Conservation (phyloP, 352 stramenopile genomes). For the Aphanomyces astaci region DNA sequence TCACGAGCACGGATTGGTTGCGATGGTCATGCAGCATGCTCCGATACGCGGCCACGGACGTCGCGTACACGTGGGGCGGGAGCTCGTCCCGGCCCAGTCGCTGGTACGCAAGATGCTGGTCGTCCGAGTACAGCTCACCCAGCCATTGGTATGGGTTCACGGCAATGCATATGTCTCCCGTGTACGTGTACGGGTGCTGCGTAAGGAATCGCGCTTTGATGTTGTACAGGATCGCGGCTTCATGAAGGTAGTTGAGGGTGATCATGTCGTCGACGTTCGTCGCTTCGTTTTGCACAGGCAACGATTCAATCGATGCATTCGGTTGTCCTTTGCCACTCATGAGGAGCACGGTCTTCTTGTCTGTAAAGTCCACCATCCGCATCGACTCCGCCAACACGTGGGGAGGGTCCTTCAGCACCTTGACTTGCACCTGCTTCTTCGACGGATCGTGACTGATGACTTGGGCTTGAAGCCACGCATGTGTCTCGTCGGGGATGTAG, state of each 20-base stretch:
- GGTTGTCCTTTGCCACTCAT: constrained; percentile 12
- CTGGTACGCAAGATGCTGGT: constrained; percentile 68
- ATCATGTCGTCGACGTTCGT: constrained; percentile 77
- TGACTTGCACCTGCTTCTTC: constrained; percentile 7
- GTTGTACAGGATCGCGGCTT: constrained; percentile 87
- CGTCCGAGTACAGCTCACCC: constrained; percentile 75
- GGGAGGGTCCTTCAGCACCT: not conserved
- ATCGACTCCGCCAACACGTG: not conserved
- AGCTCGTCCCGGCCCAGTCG: constrained; percentile 63
- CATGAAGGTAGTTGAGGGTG: constrained; percentile 84
- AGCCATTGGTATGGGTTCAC: constrained; percentile 96
- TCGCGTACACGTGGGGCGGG: constrained; percentile 68
- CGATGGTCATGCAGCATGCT: constrained; percentile 53
- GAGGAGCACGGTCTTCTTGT: not conserved
- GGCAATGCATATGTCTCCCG: constrained; percentile 95
- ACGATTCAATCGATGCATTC: not conserved
- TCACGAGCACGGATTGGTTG: constrained; percentile 83
- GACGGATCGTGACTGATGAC: constrained; percentile 1
- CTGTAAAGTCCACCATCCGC: not conserved
- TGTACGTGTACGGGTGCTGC: constrained; percentile 92
- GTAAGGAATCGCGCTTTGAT: constrained; percentile 75
- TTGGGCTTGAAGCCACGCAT: not conserved
- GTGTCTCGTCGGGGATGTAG: not conserved
- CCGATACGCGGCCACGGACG: constrained; percentile 60
- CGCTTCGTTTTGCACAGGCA: not conserved